Evolutionary conservation across 2,329 filamentous ascomycete genomes (phyloP).

Genomic region (Cadophora luteo-olivacea): DNA sequence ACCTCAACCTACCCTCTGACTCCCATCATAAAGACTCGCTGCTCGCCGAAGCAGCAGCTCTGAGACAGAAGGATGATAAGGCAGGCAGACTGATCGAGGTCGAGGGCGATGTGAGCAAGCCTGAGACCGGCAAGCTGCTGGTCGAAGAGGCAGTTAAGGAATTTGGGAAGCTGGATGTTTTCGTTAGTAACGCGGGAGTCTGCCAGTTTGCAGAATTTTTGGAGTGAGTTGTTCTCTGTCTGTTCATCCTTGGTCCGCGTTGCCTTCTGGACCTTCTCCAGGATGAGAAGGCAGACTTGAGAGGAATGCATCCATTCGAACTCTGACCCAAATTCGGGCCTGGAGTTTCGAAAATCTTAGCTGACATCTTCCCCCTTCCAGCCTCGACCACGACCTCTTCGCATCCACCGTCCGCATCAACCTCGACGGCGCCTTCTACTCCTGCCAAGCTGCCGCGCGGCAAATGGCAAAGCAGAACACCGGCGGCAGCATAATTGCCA

Average conservation of each 20-base stretch:
- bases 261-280: background rate
- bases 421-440: constrained; percentile 87
- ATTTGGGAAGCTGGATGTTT: constrained; percentile 73
- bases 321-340: too few species aligned
- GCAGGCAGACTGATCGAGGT: constrained; percentile 68
- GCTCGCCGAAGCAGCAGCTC: constrained; percentile 55
- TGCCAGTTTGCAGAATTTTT: constrained; percentile 90
- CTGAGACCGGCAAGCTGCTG: constrained; percentile 72
- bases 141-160: constrained; percentile 68
- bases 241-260: background rate
- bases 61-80: constrained; percentile 51
- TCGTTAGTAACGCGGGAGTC: constrained; percentile 88
- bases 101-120: constrained; percentile 78
- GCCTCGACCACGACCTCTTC: constrained; percentile 73
- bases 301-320: background rate
- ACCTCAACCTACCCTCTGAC: constrained; percentile 67
- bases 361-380: constrained; percentile 38
- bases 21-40: constrained; percentile 59
- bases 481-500: constrained; percentile 81
- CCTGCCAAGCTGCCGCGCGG: constrained; percentile 81
- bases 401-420: constrained; percentile 78
- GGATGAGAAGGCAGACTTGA: background rate
- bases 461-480: constrained; percentile 75
- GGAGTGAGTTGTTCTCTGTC: constrained; percentile 53
- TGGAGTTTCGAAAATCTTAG: too few species aligned